Conservation (phyloP, 2,329 filamentous ascomycete species). For the Diaporthe nobilis region DNA sequence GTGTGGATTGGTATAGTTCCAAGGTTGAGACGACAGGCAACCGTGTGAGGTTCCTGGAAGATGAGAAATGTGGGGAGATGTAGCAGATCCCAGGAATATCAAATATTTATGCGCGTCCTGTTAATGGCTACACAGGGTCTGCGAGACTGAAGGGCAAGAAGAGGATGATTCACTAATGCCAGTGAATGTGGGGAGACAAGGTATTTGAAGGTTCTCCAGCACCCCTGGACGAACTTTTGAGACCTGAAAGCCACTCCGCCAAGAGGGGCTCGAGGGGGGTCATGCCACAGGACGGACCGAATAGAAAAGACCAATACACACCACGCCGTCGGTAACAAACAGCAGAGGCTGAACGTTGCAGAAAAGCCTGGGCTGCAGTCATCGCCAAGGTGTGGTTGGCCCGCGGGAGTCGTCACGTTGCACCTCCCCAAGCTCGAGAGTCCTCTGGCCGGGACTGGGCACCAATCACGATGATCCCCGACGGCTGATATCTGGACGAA, state of each 20-base stretch:
- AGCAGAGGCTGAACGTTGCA: conserved; percentile 24
- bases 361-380: conserved; percentile 18
- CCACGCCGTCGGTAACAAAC: conserved; percentile 19
- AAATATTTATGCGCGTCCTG: not conserved
- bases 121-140: not conserved
- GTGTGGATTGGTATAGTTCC: not conserved
- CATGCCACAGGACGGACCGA: conserved; percentile 26
- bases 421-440: conserved; percentile 10
- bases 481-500: conserved; percentile 21
- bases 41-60: not conserved
- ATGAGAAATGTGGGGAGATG: not conserved
- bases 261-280: not conserved
- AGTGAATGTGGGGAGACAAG: conserved; percentile 11
- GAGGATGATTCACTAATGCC: not conserved
- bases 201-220: conserved; percentile 13
- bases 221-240: conserved; percentile 2
- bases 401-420: conserved; percentile 24
- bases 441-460: not conserved
- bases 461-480: conserved; percentile 24
- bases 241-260: conserved; percentile 7
- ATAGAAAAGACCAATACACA: conserved; percentile 14
- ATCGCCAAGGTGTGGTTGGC: conserved; percentile 31
- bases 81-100: not conserved
- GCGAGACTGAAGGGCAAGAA: not conserved
- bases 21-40: not conserved